Evolutionary conservation across 148 eudicot species (phyloP).

Genomic region (Rheum nobile): DNA sequence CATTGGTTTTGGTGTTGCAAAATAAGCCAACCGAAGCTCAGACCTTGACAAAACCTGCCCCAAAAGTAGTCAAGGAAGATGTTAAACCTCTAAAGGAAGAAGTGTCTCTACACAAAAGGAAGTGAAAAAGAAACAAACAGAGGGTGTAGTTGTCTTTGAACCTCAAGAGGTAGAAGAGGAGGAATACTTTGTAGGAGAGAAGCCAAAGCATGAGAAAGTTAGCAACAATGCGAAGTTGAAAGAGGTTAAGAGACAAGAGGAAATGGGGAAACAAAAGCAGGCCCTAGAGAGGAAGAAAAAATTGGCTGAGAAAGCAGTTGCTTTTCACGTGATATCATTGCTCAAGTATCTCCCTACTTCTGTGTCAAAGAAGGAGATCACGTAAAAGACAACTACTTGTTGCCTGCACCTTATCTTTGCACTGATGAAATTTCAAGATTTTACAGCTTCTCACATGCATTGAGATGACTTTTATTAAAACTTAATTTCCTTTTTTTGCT

Average conservation of each 20-base stretch:
- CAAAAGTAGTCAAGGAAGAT: constrained; percentile 45
- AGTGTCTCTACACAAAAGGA: constrained; percentile 29
- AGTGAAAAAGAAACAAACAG: constrained; percentile 22
- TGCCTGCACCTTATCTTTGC: too few species aligned
- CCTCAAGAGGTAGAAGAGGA: constrained; percentile 29
- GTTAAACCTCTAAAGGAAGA: constrained; percentile 11
- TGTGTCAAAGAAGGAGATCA: too few species aligned
- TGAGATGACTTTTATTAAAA: too few species aligned
- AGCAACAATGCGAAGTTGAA: constrained; percentile 49
- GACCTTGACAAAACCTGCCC: constrained; percentile 17
- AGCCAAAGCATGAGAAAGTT: constrained; percentile 21
- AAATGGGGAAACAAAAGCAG: constrained; percentile 57
- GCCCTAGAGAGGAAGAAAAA: constrained; percentile 89
- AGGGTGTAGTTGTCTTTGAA: constrained; percentile 18
- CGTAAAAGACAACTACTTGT: too few species aligned
- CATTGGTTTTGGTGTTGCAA: constrained; percentile 31
- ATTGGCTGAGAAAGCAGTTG: constrained; percentile 73
- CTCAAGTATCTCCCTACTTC: too few species aligned
- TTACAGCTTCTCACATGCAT: too few species aligned
- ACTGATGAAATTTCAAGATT: too few species aligned
- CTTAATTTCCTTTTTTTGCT: too few species aligned
- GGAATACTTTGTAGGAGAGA: constrained; percentile 24
- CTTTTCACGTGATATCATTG: too few species aligned
- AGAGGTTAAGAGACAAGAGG: constrained; percentile 69
- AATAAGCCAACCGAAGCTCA: constrained; percentile 22